These are phyloP conservation scores for Saccharomycopsis schoenii DNA, from an alignment of 805 yeast genomes.

Conservation along the genomic window DNA sequence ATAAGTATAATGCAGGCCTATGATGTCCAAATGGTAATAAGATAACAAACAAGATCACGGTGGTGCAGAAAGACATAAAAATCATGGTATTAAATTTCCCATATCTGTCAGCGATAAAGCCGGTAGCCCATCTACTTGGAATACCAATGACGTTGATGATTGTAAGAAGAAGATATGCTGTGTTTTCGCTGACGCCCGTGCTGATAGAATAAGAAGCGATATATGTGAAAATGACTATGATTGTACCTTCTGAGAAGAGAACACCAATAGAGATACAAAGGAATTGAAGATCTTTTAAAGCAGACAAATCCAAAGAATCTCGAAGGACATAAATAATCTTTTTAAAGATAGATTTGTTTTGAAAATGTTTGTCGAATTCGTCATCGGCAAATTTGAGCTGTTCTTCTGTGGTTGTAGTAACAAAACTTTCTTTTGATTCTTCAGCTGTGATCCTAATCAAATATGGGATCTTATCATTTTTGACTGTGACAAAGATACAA, in stretches of 20 bases:
- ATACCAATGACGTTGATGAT: slow-evolving; percentile 33
- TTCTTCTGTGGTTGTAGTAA: not conserved
- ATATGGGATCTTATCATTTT: slow-evolving; percentile 22
- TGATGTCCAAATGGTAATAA: slow-evolving; percentile 31
- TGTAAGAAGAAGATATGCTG: slow-evolving; percentile 37
- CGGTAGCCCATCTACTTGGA: slow-evolving; percentile 36
- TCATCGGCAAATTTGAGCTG: not conserved
- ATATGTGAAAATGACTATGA: slow-evolving; percentile 37
- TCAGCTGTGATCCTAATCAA: not conserved
- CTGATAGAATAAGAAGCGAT: slow-evolving; percentile 41
- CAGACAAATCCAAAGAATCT: slow-evolving; percentile 33
- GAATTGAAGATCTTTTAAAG: slow-evolving; percentile 36
- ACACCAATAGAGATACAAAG: slow-evolving; percentile 33
- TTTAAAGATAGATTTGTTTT: not conserved
- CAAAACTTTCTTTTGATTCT: not conserved
- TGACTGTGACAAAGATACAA: slow-evolving; percentile 30
- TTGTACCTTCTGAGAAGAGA: slow-evolving; percentile 37
- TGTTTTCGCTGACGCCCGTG: slow-evolving; percentile 33
- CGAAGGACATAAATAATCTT: slow-evolving; percentile 26
- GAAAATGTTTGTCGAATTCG: not conserved
- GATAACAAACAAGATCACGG: slow-evolving; percentile 27
- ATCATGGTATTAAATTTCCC: slow-evolving; percentile 49
- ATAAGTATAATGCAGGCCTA: slow-evolving; percentile 31
- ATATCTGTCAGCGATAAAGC: slow-evolving; percentile 32
- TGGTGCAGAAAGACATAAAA: slow-evolving; percentile 24